Base-by-base conservation (phyloP, 1,139 yeast genomes). In the Yamadazyma oceani region DNA sequence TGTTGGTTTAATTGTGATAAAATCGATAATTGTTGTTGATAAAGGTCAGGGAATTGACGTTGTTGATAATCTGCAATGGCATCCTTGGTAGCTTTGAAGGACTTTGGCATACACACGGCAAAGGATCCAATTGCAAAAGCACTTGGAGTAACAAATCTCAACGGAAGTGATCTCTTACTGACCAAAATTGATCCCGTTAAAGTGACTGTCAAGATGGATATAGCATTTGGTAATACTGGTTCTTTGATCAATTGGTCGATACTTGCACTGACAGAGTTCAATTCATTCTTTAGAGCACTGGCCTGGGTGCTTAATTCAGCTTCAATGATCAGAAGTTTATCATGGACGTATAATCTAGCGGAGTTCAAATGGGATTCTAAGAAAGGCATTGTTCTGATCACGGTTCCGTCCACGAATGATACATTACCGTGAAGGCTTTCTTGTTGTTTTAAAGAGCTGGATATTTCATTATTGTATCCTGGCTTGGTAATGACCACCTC, bases 61-160 rank as follows among this genome's bases (percentile, higher is more conserved):
- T 66, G 67, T 57, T 86, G 95, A 51, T 79, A 82, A 9, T 65
- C 55, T 1, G 74, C 65, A 82, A 89, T 79, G 32, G 45, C 41
- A 17, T 40, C 32, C 37, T 66, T 67, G 16, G 40, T 26, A 8
- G 45, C 39, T 13, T 49, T 42, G 39, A 44, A 67, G 1, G 73
- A 55, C 11, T 50, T 41, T 10, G 77, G 77, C 72, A 66, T 66
- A 44, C 53, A 64, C 43, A 60, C 62, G 14, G 57, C 52, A 30
- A 60, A 53, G 7, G 78, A 63, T 11, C 57, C 69, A 11, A 68
- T 55, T 12, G 82, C 84, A 48, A 78, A 67, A 0, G 64, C 38
- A 11, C 73, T 40, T 2, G 86, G 85, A 2, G 77, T 58, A 2
- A 70, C 31, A 44, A 78, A 75, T 46, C 86, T 66, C 10, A 74